Evolutionary conservation across 2,329 filamentous ascomycete genomes (phyloP).

Genomic region (Dendrostoma leiphaemia): DNA sequence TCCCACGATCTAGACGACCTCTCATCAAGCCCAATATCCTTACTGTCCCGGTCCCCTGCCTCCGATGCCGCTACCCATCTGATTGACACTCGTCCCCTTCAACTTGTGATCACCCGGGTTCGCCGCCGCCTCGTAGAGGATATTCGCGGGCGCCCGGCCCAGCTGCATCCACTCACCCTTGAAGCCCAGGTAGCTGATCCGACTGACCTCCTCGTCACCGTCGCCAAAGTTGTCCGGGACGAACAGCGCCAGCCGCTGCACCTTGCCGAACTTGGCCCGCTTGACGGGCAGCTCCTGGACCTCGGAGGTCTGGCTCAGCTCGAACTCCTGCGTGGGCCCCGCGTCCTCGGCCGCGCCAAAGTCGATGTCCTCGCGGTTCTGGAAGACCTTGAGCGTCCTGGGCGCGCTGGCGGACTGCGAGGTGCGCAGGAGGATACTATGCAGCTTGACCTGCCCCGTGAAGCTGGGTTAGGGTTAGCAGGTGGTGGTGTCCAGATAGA

Average conservation of each 20-base stretch:
- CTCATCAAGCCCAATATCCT: not conserved
- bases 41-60: conserved; percentile 35
- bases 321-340: conserved; percentile 70
- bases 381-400: conserved; percentile 79
- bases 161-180: conserved; percentile 91
- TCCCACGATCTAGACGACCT: not conserved
- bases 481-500: not conserved
- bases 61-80: conserved; percentile 55
- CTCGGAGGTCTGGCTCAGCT: conserved; percentile 74
- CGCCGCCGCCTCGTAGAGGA: conserved; percentile 90
- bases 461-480: conserved; percentile 57
- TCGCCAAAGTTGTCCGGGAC: conserved; percentile 87
- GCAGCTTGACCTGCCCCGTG: conserved; percentile 88
- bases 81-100: conserved; percentile 54
- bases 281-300: conserved; percentile 86
- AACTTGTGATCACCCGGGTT: conserved; percentile 84
- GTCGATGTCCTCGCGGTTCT: conserved; percentile 85
- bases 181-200: conserved; percentile 83
- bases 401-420: conserved; percentile 70
- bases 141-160: conserved; percentile 77
- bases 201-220: conserved; percentile 76
- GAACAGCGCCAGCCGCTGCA: conserved; percentile 81
- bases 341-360: conserved; percentile 73
- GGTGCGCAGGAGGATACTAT: conserved; percentile 82
- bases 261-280: conserved; percentile 83